phyloP scores from a whole-genome alignment of 2,329 filamentous ascomycete genomes.

The Emmonsia crescens region DNA sequence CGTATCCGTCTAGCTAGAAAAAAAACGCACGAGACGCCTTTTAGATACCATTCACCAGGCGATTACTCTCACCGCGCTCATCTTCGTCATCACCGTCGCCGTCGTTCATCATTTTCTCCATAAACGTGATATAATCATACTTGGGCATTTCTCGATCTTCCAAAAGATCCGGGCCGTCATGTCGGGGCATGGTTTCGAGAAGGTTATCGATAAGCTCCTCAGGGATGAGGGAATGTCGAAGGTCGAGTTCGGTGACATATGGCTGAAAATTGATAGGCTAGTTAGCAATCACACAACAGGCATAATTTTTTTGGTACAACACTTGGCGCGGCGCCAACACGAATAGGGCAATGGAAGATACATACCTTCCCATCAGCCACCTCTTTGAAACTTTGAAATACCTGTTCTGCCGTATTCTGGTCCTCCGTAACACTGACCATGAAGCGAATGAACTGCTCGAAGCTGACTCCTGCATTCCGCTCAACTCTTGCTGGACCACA shows the following conservation, averaged over 20 bases:
- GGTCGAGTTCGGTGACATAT: slow-evolving; percentile 95
- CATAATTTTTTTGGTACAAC: neutral
- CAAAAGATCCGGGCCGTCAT: slow-evolving; percentile 74
- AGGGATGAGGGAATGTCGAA: slow-evolving; percentile 86
- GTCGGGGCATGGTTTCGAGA: slow-evolving; percentile 71
- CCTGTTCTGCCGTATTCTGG: slow-evolving; percentile 96
- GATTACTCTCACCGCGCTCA: neutral
- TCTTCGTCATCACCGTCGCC: slow-evolving; percentile 12
- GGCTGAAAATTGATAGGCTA: slow-evolving; percentile 40
- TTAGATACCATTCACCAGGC: neutral
- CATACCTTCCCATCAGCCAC: slow-evolving; percentile 85
- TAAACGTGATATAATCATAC: slow-evolving; percentile 94
- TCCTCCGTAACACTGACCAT: slow-evolving; percentile 99
- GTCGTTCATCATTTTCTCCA: slow-evolving; percentile 67
- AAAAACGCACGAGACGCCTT: neutral
- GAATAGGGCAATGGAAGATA: slow-evolving; percentile 7
- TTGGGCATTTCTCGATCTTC: slow-evolving; percentile 76
- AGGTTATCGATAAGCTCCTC: slow-evolving; percentile 96
- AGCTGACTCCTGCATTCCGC: slow-evolving; percentile 64
- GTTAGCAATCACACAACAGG: neutral
- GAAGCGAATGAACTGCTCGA: slow-evolving; percentile 98
- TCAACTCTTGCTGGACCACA: slow-evolving; percentile 49
- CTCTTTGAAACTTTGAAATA: slow-evolving; percentile 94
- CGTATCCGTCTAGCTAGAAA: neutral
- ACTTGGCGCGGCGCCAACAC: neutral